phyloP scores from a whole-genome alignment of 1,139 yeast species.

The Protomyces macrosporus region DNA sequence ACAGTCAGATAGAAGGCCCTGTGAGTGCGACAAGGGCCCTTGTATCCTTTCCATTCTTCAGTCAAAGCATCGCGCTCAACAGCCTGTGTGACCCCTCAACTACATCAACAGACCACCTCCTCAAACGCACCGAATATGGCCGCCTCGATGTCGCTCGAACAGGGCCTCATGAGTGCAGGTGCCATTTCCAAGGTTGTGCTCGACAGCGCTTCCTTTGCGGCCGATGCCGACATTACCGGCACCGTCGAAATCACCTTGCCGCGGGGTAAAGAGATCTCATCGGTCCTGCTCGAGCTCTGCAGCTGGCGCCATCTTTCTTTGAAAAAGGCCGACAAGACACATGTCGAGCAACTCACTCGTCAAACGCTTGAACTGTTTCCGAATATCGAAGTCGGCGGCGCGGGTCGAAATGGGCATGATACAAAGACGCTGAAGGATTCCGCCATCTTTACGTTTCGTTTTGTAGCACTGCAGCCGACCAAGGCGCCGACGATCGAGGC shows the following conservation, averaged over 20 bases:
- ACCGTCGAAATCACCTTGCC: conserved; percentile 11
- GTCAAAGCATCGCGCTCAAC: no score
- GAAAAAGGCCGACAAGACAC: conserved; percentile 3
- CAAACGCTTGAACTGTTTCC: conserved; percentile 21
- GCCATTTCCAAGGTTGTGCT: neutral
- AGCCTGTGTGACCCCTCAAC: no score
- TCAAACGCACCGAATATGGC: no score
- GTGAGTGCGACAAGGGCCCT: no score
- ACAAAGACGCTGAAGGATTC: conserved; percentile 6
- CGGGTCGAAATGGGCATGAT: conserved; percentile 13
- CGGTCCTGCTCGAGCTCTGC: conserved; percentile 12
- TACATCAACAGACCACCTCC: no score
- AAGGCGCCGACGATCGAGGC: conserved; percentile 18
- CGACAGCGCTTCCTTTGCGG: conserved; percentile 2
- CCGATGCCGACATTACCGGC: conserved; percentile 14
- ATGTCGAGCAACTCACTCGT: conserved; percentile 16
- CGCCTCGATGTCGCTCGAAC: no score
- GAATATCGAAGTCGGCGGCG: conserved; percentile 1
- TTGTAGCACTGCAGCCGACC: neutral
- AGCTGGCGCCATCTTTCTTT: conserved; percentile 17
- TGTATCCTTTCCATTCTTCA: no score
- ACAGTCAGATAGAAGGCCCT: no score
- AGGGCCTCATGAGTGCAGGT: neutral
- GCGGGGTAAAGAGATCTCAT: conserved; percentile 18
- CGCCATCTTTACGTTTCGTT: conserved; percentile 23